phyloP scores from a whole-genome alignment of 2,329 filamentous ascomycete genomes.

The Parascedosporium putredinis region DNA sequence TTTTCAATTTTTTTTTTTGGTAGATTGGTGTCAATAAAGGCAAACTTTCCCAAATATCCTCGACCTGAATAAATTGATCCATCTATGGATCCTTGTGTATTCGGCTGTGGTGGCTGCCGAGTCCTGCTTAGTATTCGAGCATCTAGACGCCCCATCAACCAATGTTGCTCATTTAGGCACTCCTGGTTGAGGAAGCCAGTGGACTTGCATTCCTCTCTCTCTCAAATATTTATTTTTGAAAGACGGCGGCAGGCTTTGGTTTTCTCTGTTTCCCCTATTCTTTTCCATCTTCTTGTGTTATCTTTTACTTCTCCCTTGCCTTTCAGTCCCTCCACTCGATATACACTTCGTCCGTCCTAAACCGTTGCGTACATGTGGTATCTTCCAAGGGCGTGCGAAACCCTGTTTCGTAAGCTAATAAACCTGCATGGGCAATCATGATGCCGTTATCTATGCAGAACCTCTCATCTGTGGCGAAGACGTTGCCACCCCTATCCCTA shows the following conservation, averaged over 20 bases:
- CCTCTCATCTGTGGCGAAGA: constrained; percentile 91
- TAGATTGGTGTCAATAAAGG: background rate
- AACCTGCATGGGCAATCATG: constrained; percentile 95
- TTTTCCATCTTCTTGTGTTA: background rate
- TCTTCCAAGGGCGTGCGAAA: constrained; percentile 68
- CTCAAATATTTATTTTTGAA: background rate
- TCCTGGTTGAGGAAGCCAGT: no score
- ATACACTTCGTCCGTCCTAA: constrained; percentile 72
- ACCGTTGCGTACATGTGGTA: constrained; percentile 75
- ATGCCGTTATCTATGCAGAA: constrained; percentile 99
- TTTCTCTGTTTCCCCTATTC: background rate
- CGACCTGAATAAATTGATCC: no score
- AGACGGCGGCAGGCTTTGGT: background rate
- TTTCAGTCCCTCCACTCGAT: constrained; percentile 60
- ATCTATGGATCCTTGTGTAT: no score
- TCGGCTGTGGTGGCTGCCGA: no score
- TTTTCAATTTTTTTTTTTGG: no score
- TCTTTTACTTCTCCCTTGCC: background rate
- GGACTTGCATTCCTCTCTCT: no score
- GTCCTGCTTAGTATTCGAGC: no score
- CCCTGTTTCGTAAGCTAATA: constrained; percentile 75
- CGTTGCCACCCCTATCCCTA: constrained; percentile 71
- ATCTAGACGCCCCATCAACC: no score
- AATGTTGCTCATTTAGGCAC: no score
- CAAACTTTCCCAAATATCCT: background rate